Evolutionary conservation across 345 rosid genomes (phyloP).

Genomic region (Mercurialis annua): DNA sequence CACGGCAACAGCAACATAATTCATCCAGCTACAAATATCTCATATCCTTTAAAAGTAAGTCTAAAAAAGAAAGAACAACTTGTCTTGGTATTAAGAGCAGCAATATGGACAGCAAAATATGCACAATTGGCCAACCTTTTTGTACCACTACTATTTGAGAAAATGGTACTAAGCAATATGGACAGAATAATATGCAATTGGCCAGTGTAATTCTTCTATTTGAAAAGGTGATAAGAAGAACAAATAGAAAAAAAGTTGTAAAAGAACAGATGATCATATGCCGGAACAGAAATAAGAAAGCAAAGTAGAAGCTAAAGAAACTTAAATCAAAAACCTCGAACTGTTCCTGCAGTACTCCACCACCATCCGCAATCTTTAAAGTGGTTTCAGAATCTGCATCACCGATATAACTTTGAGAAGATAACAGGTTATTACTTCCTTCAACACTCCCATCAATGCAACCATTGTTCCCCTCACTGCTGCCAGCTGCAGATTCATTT

Average conservation of each 20-base stretch:
- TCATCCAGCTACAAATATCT: neutral
- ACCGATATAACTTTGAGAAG: slow-evolving; percentile 41
- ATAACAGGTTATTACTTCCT: slow-evolving; percentile 35
- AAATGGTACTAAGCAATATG: neutral
- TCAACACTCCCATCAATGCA: slow-evolving; percentile 37
- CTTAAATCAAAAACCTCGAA: slow-evolving; percentile 48
- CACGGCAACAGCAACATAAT: neutral
- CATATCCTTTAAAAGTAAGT: too few species aligned
- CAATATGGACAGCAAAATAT: neutral
- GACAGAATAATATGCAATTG: neutral
- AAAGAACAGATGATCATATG: neutral
- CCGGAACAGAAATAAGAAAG: neutral
- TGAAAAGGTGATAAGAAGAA: neutral
- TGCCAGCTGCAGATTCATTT: slow-evolving; percentile 33
- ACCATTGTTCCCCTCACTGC: slow-evolving; percentile 39
- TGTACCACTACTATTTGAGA: too few species aligned
- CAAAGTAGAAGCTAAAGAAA: slow-evolving; percentile 19
- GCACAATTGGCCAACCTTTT: neutral
- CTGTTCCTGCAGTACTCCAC: slow-evolving; percentile 29
- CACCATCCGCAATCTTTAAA: slow-evolving; percentile 25
- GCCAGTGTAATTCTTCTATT: too few species aligned
- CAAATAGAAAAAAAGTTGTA: neutral
- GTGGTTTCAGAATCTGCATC: slow-evolving; percentile 41
- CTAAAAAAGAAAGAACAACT: neutral
- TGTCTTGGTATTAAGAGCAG: neutral